Percentiles rank a stretch among this genome's conserved stretches.
phyloP scores from a whole-genome alignment of 371 early-diverging fungal genomes.

The Apophysomyces sp. region DNA sequence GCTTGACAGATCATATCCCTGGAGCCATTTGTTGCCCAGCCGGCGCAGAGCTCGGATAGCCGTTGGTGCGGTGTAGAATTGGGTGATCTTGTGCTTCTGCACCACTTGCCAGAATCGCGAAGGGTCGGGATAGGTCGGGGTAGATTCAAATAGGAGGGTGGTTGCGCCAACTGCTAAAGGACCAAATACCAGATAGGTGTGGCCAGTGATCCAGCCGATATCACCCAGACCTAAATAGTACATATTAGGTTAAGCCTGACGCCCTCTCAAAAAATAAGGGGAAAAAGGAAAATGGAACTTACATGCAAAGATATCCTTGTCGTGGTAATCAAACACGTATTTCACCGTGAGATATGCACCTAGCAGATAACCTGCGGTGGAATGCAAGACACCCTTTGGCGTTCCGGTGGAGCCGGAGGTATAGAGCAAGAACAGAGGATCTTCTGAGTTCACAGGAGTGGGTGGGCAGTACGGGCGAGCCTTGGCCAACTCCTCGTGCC shows the following conservation, averaged over 20 bases:
- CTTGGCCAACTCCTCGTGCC: slow-evolving; percentile 79
- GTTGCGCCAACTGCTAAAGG: slow-evolving; percentile 90
- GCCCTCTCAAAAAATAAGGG: neutral
- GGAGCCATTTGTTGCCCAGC: slow-evolving; percentile 81
- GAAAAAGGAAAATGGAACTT: slow-evolving; percentile 19
- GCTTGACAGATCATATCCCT: slow-evolving; percentile 71
- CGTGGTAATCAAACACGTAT: slow-evolving; percentile 90
- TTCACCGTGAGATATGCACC: slow-evolving; percentile 87
- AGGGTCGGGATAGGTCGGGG: slow-evolving; percentile 85
- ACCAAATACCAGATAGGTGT: slow-evolving; percentile 94
- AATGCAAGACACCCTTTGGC: slow-evolving; percentile 93
- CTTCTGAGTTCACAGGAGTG: slow-evolving; percentile 85
- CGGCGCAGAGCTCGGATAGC: slow-evolving; percentile 94
- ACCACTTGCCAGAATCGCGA: slow-evolving; percentile 84
- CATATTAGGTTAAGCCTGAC: neutral
- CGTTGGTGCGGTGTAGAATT: slow-evolving; percentile 99
- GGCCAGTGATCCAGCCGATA: slow-evolving; percentile 83
- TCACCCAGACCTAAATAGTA: slow-evolving; percentile 52
- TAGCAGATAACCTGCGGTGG: slow-evolving; percentile 94
- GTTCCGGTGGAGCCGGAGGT: slow-evolving; percentile 95
- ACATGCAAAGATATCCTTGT: slow-evolving; percentile 83
- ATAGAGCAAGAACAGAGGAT: slow-evolving; percentile 96
- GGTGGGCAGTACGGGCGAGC: slow-evolving; percentile 81
- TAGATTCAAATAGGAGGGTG: slow-evolving; percentile 91
- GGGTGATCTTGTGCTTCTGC: slow-evolving; percentile 88